Percentiles rank a stretch among this genome's conserved stretches.
Conservation (phyloP, 345 rosid genomes). For the Reutealis trisperma region DNA sequence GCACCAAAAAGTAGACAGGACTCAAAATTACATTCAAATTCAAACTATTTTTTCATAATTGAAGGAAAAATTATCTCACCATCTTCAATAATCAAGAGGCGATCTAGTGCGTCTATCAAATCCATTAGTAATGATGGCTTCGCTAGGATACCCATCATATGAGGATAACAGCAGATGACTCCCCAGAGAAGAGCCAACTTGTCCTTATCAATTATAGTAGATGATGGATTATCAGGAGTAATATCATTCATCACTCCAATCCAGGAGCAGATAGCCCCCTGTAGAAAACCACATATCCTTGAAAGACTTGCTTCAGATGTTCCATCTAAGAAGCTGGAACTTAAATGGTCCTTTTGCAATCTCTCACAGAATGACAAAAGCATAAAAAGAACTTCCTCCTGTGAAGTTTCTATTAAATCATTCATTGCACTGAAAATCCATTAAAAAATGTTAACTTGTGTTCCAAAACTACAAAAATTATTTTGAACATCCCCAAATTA, state of each 20-base stretch:
- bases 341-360: slow-evolving; percentile 45
- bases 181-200: slow-evolving; percentile 74
- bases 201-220: slow-evolving; percentile 37
- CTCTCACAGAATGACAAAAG: slow-evolving; percentile 58
- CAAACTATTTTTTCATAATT: background rate
- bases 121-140: slow-evolving; percentile 44
- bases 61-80: slow-evolving; percentile 42
- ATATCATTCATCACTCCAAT: slow-evolving; percentile 35
- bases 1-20: background rate
- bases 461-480: background rate
- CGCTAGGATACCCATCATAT: slow-evolving; percentile 37
- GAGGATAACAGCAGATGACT: slow-evolving; percentile 64
- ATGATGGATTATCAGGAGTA: slow-evolving; percentile 26
- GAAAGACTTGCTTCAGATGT: slow-evolving; percentile 40
- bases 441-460: slow-evolving; percentile 24
- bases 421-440: slow-evolving; percentile 65
- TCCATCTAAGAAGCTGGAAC: slow-evolving; percentile 37
- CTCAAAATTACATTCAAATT: slow-evolving; percentile 1
- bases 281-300: slow-evolving; percentile 47
- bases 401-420: slow-evolving; percentile 58
- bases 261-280: slow-evolving; percentile 35
- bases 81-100: slow-evolving; percentile 40
- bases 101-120: slow-evolving; percentile 56
- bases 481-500: background rate
- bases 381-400: slow-evolving; percentile 58